These are phyloP conservation scores for Penicillium frequentans DNA, from an alignment of 2,329 filamentous ascomycete species.

Conservation along the genomic window DNA sequence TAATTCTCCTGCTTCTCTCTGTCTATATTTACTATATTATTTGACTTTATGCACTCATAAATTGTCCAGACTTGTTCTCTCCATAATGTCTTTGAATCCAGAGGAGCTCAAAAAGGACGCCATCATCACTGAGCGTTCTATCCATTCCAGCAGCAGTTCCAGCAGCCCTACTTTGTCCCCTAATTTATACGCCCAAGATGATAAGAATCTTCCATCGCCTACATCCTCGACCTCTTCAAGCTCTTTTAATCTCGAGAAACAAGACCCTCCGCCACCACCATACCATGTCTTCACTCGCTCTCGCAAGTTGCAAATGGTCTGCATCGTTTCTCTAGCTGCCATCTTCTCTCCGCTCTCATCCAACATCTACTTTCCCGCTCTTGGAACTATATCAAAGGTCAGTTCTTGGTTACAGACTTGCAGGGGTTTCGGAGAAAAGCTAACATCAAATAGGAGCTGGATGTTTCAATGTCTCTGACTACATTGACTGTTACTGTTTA, in stretches of 20 bases:
- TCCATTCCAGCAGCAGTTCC: not conserved
- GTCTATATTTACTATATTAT: not conserved
- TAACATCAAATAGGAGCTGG: slow-evolving; percentile 16
- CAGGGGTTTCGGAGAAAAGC: not conserved
- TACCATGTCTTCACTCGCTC: slow-evolving; percentile 37
- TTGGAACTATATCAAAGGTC: slow-evolving; percentile 30
- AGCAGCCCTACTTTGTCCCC: slow-evolving; percentile 2
- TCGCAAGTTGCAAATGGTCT: slow-evolving; percentile 40
- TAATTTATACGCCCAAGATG: slow-evolving; percentile 10
- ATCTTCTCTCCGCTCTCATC: slow-evolving; percentile 48
- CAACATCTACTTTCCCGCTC: slow-evolving; percentile 49
- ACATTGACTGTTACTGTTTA: slow-evolving; percentile 46
- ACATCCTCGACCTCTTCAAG: slow-evolving; percentile 4
- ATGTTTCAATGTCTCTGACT: slow-evolving; percentile 29
- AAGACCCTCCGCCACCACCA: slow-evolving; percentile 3
- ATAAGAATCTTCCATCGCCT: slow-evolving; percentile 11
- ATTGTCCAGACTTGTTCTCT: not conserved
- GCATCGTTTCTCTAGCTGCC: slow-evolving; percentile 40
- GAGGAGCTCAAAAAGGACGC: not conserved
- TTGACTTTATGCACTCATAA: slow-evolving; percentile 5
- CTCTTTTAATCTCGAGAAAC: slow-evolving; percentile 20
- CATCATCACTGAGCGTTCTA: not conserved
- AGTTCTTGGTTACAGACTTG: not conserved
- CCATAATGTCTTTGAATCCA: not conserved
- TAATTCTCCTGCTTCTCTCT: not conserved